Percentiles rank a stretch among this genome's conserved stretches.
These are phyloP conservation scores for Herpetospermum pedunculosum DNA, from an alignment of 306 rosid species.

Conservation along the genomic window DNA sequence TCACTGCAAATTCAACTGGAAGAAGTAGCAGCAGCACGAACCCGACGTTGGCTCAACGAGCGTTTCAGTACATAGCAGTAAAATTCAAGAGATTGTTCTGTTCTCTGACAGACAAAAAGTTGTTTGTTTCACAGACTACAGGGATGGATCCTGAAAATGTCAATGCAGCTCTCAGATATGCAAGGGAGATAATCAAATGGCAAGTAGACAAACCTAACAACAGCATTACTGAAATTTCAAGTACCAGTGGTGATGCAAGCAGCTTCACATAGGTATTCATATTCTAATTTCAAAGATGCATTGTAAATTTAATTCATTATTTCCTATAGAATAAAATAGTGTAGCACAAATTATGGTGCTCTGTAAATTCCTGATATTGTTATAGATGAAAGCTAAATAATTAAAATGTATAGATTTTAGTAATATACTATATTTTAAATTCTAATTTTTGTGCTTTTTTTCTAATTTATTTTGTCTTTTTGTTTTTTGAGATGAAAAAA, in stretches of 20 bases:
- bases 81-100: constrained; percentile 55
- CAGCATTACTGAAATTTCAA: constrained; percentile 23
- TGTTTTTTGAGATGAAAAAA: no score
- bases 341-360: not conserved
- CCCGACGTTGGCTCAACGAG: constrained; percentile 39
- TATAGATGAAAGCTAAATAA: not conserved
- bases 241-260: constrained; percentile 34
- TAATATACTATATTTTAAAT: not conserved
- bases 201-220: constrained; percentile 26
- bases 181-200: constrained; percentile 48
- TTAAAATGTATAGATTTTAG: not conserved
- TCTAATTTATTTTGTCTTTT: no score
- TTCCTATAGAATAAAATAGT: not conserved
- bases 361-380: not conserved
- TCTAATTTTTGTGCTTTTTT: no score
- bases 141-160: constrained; percentile 53
- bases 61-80: constrained; percentile 51
- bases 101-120: constrained; percentile 36
- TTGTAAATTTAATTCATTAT: not conserved
- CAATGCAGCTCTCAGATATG: constrained; percentile 56
- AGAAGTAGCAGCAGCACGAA: constrained; percentile 18
- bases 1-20: constrained; percentile 15
- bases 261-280: constrained; percentile 13
- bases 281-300: not conserved
- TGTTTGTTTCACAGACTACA: constrained; percentile 46